Conservation (phyloP, 1,284 basidiomycete genomes). For the Boletus semigastroideus region DNA sequence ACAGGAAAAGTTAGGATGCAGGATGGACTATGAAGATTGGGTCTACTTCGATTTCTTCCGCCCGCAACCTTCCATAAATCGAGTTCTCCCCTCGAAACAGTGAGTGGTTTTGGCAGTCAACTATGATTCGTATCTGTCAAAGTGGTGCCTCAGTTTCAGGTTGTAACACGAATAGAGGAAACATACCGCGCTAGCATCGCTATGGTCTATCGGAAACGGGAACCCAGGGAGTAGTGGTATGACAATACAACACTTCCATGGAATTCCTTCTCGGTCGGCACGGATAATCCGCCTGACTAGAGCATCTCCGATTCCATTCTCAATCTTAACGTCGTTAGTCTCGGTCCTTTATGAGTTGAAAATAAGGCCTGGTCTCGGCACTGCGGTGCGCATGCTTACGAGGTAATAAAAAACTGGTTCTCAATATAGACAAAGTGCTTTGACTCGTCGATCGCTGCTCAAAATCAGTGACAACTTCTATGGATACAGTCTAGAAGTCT, state of each 20-base stretch:
- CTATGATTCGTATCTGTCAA: constrained; percentile 80
- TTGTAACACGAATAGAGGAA: not conserved
- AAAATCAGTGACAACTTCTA: not conserved
- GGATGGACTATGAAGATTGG: not conserved
- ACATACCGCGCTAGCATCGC: constrained; percentile 86
- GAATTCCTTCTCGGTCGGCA: constrained; percentile 78
- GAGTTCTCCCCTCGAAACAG: constrained; percentile 90
- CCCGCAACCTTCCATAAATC: constrained; percentile 85
- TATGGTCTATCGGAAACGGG: constrained; percentile 89
- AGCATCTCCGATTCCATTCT: constrained; percentile 95
- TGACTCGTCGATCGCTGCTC: constrained; percentile 86
- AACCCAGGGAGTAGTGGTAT: constrained; percentile 95
- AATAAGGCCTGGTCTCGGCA: constrained; percentile 4
- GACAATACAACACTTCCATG: constrained; percentile 92
- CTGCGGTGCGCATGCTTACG: constrained; percentile 45
- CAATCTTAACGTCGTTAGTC: constrained; percentile 83
- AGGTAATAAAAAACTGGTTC: constrained; percentile 99
- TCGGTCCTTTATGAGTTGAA: constrained; percentile 62
- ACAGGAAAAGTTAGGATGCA: constrained; percentile 2
- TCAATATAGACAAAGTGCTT: constrained; percentile 95
- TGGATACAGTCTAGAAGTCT: constrained; percentile 11
- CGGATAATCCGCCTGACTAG: constrained; percentile 90
- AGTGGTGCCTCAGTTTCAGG: not conserved
- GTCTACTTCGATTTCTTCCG: constrained; percentile 86
- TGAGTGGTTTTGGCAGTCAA: constrained; percentile 92